phyloP scores from a whole-genome alignment of 768 basidiomycete genomes.

The Clitopilus passeckerianus region DNA sequence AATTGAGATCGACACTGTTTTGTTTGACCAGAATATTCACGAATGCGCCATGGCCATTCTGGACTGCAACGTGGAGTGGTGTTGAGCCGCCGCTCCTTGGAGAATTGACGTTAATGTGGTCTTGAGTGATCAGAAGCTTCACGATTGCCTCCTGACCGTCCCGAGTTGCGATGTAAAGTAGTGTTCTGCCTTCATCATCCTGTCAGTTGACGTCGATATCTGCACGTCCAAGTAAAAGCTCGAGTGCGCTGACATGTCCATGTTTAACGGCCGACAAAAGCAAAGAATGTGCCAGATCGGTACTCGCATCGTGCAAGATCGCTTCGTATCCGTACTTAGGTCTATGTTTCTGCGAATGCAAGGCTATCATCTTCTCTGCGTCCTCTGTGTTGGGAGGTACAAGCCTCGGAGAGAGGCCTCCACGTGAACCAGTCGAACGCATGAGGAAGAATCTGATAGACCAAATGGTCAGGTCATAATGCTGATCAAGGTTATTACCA shows the following conservation, averaged over 20 bases:
- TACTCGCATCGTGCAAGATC: neutral
- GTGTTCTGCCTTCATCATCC: neutral
- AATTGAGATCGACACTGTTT: neutral
- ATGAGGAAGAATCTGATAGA: slow-evolving; percentile 78
- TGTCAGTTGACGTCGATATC: neutral
- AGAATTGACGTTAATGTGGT: neutral
- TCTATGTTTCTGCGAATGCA: no score
- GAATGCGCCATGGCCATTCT: neutral
- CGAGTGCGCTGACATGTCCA: neutral
- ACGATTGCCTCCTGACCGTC: neutral
- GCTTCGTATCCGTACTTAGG: neutral
- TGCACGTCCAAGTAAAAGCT: neutral
- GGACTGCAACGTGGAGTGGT: neutral
- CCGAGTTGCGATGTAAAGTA: neutral
- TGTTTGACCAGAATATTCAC: neutral
- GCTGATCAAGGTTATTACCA: neutral
- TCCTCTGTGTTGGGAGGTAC: neutral
- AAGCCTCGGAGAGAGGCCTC: neutral
- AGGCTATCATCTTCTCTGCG: neutral
- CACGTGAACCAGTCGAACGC: slow-evolving; percentile 77
- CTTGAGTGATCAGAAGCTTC: neutral
- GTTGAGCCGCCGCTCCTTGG: no score
- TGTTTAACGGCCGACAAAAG: neutral
- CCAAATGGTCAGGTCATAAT: slow-evolving; percentile 2
- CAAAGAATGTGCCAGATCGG: neutral